phyloP scores from a whole-genome alignment of 23 red algal species.

The Pyropia haitanensis region DNA sequence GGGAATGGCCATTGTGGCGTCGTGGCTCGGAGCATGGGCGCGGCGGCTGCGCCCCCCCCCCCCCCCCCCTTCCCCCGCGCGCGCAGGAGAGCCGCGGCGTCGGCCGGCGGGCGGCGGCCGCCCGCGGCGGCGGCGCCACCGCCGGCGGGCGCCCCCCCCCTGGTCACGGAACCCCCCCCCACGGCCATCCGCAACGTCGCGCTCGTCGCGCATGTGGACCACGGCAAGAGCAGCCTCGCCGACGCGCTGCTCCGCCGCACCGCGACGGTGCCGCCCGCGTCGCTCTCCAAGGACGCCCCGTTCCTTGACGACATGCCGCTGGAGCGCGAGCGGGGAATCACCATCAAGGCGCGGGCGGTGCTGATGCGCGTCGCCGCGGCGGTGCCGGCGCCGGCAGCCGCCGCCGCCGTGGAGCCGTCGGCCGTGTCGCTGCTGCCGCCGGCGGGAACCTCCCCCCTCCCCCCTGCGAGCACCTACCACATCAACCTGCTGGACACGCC shows the following conservation, averaged over 20 bases:
- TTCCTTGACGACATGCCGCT: constrained; percentile 83
- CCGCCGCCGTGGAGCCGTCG: too few species aligned
- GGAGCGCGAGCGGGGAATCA: constrained; percentile 82
- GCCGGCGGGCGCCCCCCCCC: neutral
- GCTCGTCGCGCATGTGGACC: constrained; percentile 39
- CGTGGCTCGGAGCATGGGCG: too few species aligned
- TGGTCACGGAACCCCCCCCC: neutral
- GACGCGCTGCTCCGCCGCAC: constrained; percentile 30
- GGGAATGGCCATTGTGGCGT: too few species aligned
- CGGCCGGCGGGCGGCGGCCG: too few species aligned
- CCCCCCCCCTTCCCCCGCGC: too few species aligned
- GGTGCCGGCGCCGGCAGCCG: neutral
- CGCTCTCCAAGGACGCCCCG: constrained; percentile 27
- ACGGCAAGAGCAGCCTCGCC: constrained; percentile 45
- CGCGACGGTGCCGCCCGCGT: constrained; percentile 40
- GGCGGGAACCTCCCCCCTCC: too few species aligned
- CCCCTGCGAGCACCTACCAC: constrained; percentile 10
- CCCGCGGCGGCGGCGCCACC: too few species aligned
- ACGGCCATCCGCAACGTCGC: constrained; percentile 20
- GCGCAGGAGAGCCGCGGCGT: too few species aligned
- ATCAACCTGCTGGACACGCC: constrained; percentile 87
- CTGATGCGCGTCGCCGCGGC: constrained; percentile 34
- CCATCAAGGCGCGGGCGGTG: constrained; percentile 73
- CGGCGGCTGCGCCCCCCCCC: too few species aligned
- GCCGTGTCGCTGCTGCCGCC: too few species aligned